phyloP scores from a whole-genome alignment of 2,329 filamentous ascomycete species.

The Acrodontium crateriforme region DNA sequence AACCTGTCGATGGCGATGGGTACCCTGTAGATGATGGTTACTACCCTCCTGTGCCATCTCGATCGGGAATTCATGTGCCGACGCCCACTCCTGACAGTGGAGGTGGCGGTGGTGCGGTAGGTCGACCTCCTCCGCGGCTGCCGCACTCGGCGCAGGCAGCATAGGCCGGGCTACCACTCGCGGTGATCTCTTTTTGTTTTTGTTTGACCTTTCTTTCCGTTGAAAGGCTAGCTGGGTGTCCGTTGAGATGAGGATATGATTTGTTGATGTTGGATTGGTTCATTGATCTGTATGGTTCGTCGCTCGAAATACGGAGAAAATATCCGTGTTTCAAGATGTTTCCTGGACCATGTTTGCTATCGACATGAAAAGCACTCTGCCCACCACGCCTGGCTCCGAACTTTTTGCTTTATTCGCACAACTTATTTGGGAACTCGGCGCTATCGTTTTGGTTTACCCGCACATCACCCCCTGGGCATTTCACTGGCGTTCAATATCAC shows the following conservation, averaged over 20 bases:
- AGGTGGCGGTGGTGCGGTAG: background rate
- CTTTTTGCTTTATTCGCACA: background rate
- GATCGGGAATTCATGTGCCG: background rate
- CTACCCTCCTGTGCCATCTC: background rate
- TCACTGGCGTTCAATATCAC: constrained; percentile 2
- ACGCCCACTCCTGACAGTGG: background rate
- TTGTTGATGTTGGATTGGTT: no score
- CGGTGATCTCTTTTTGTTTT: no score
- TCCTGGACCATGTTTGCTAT: background rate
- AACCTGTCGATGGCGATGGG: constrained; percentile 15
- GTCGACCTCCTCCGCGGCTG: background rate
- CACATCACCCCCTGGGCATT: no score
- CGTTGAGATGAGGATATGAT: no score
- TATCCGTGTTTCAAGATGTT: background rate
- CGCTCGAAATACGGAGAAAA: background rate
- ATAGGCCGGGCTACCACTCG: background rate
- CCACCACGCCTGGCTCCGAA: background rate
- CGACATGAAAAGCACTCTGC: background rate
- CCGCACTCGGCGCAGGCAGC: background rate
- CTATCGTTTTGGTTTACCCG: background rate
- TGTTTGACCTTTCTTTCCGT: no score
- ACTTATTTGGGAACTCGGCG: background rate
- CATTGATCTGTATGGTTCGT: background rate
- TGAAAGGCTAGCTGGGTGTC: no score
- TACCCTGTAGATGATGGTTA: constrained; percentile 1